Evolutionary conservation across 257 asterid genomes (phyloP).

Genomic region (Linaria vulgaris): DNA sequence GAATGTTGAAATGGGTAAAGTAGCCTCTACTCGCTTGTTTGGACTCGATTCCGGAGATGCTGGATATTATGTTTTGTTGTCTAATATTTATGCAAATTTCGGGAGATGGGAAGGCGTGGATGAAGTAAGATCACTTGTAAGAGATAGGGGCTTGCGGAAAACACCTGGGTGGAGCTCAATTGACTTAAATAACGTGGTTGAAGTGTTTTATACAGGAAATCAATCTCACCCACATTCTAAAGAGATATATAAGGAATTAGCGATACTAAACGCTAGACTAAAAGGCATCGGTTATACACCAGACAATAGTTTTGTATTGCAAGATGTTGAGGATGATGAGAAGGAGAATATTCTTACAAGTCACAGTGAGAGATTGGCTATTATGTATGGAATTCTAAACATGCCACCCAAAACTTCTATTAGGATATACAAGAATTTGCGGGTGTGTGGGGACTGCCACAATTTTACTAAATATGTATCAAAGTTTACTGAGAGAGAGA

Average conservation of each 20-base stretch:
- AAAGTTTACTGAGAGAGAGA: conserved; percentile 50
- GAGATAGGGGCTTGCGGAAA: conserved; percentile 56
- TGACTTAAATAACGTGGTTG: conserved; percentile 44
- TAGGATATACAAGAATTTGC: conserved; percentile 52
- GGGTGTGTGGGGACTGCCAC: conserved; percentile 70
- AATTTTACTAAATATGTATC: conserved; percentile 53
- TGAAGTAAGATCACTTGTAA: conserved; percentile 68
- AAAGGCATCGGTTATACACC: conserved; percentile 71
- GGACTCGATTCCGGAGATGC: conserved; percentile 50
- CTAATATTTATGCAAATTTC: conserved; percentile 70
- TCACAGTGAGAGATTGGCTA: conserved; percentile 85
- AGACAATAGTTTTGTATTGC: conserved; percentile 68
- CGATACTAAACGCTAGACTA: conserved; percentile 42
- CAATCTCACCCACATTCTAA: conserved; percentile 58
- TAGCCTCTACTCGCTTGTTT: conserved; percentile 47
- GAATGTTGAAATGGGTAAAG: conserved; percentile 59
- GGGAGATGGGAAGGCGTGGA: conserved; percentile 74
- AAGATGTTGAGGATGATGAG: conserved; percentile 88
- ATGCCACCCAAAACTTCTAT: conserved; percentile 52
- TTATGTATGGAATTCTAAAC: conserved; percentile 66
- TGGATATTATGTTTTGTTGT: conserved; percentile 76
- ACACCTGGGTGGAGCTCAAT: conserved; percentile 77
- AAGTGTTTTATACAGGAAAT: conserved; percentile 58
- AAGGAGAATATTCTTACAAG: conserved; percentile 64
- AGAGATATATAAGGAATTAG: conserved; percentile 58